Conservation (phyloP, 208 protist species). For the Jaenimonas drosophilae region DNA sequence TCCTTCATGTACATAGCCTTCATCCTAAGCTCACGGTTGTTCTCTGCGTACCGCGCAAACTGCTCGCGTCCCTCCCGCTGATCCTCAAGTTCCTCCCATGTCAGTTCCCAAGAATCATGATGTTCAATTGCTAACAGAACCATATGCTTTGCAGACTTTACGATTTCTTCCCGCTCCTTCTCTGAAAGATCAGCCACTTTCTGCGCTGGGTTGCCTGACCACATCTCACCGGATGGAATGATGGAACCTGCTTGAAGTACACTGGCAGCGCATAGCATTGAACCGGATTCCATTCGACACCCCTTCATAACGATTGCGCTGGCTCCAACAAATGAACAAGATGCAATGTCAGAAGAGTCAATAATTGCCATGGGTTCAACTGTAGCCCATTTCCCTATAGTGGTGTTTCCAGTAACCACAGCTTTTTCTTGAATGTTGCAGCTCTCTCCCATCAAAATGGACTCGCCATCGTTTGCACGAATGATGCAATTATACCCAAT, state of each 20-base stretch:
- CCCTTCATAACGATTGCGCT: constrained; percentile 81
- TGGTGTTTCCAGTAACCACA: constrained; percentile 73
- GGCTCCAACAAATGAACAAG: constrained; percentile 85
- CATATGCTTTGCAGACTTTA: constrained; percentile 86
- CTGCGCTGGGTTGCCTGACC: constrained; percentile 86
- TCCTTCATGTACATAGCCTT: constrained; percentile 89
- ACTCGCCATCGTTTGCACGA: constrained; percentile 68
- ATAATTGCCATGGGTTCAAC: constrained; percentile 88
- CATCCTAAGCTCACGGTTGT: constrained; percentile 57
- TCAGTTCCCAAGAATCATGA: constrained; percentile 83
- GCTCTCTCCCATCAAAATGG: constrained; percentile 81
- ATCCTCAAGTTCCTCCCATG: constrained; percentile 83
- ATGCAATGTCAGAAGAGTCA: constrained; percentile 75
- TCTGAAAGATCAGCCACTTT: constrained; percentile 81
- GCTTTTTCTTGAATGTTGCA: constrained; percentile 89
- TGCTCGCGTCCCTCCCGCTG: constrained; percentile 65
- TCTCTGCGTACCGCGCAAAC: constrained; percentile 51
- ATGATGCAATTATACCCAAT: constrained; percentile 87
- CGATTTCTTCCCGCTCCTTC: constrained; percentile 79
- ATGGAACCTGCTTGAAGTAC: constrained; percentile 78
- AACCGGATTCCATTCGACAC: constrained; percentile 67
- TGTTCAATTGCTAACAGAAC: constrained; percentile 84
- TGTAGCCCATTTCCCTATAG: constrained; percentile 79
- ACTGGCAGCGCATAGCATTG: constrained; percentile 82
- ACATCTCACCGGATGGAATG: constrained; percentile 90